phyloP scores from a whole-genome alignment of 495 filamentous ascomycete genomes.

The Neurospora tetraspora region DNA sequence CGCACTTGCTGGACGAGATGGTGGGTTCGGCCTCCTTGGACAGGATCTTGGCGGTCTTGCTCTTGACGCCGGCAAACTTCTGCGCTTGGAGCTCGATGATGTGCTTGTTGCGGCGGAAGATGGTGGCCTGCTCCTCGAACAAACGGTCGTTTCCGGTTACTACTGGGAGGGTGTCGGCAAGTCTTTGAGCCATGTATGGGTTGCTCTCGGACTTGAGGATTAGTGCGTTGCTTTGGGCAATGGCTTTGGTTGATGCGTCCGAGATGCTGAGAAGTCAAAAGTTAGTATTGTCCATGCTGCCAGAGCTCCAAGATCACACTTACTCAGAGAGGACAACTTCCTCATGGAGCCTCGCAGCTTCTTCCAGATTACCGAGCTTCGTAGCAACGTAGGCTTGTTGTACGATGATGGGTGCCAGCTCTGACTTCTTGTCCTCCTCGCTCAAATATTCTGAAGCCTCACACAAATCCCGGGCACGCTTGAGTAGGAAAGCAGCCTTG shows the following conservation, averaged over 20 bases:
- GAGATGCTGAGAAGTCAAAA: slow-evolving; percentile 46
- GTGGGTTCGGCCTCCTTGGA: slow-evolving; percentile 37
- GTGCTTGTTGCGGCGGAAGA: slow-evolving; percentile 59
- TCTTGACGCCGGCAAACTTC: slow-evolving; percentile 65
- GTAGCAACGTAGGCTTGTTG: slow-evolving; percentile 78
- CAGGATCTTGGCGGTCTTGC: slow-evolving; percentile 52
- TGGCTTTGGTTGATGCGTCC: slow-evolving; percentile 63
- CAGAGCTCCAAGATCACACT: slow-evolving; percentile 5
- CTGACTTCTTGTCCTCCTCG: slow-evolving; percentile 72
- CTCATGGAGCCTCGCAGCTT: slow-evolving; percentile 58
- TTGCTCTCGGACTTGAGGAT: slow-evolving; percentile 54
- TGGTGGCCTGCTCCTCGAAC: slow-evolving; percentile 65
- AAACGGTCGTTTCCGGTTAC: slow-evolving; percentile 56
- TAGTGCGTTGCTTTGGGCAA: slow-evolving; percentile 72
- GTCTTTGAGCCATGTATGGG: slow-evolving; percentile 65
- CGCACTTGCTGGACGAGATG: slow-evolving; percentile 47
- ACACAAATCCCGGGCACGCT: slow-evolving; percentile 79
- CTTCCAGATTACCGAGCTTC: slow-evolving; percentile 58
- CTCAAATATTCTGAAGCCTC: slow-evolving; percentile 72
- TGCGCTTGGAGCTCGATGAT: slow-evolving; percentile 64
- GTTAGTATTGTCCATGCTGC: slow-evolving; percentile 8
- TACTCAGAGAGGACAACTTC: slow-evolving; percentile 42
- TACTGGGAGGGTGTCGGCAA: slow-evolving; percentile 48
- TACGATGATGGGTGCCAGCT: slow-evolving; percentile 74
- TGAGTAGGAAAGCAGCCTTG: slow-evolving; percentile 69